A percentile compares a stretch with the other conserved stretches of the same genome.
Evolutionary conservation across 2,329 filamentous ascomycete genomes (phyloP).

Genomic region (Pseudogymnoascus sp.): DNA sequence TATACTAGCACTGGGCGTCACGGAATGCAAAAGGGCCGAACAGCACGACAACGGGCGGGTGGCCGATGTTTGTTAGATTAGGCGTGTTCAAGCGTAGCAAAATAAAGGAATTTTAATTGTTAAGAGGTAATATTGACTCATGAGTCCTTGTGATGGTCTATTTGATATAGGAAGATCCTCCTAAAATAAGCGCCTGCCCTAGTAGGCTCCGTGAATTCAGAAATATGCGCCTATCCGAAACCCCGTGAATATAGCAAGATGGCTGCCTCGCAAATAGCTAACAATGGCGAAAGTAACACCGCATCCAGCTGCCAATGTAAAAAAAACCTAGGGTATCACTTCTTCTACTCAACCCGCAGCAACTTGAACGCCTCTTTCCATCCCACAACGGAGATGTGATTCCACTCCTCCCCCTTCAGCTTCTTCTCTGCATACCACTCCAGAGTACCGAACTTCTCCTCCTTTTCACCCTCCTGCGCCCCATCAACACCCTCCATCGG

Average conservation of each 20-base stretch:
- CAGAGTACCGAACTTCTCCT: constrained; percentile 29
- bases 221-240: not conserved
- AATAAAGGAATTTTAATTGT: not conserved
- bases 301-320: not conserved
- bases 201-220: not conserved
- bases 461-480: not conserved
- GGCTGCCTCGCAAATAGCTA: not conserved
- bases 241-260: not conserved
- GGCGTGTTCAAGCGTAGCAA: constrained; percentile 6
- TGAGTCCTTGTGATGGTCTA: not conserved
- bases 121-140: not conserved
- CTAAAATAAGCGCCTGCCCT: not conserved
- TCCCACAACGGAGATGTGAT: constrained; percentile 40
- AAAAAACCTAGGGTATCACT: not conserved
- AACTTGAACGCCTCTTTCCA: constrained; percentile 31
- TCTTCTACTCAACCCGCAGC: constrained; percentile 8
- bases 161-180: not conserved
- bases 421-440: constrained; percentile 46
- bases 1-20: constrained; percentile 9
- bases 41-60: not conserved
- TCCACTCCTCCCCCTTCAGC: constrained; percentile 40
- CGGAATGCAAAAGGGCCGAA: constrained; percentile 5
- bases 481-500: not conserved
- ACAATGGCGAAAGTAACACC: not conserved
- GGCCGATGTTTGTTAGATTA: constrained; percentile 10